Conservation (phyloP, 495 filamentous ascomycete species). For the Tirmania nivea region DNA sequence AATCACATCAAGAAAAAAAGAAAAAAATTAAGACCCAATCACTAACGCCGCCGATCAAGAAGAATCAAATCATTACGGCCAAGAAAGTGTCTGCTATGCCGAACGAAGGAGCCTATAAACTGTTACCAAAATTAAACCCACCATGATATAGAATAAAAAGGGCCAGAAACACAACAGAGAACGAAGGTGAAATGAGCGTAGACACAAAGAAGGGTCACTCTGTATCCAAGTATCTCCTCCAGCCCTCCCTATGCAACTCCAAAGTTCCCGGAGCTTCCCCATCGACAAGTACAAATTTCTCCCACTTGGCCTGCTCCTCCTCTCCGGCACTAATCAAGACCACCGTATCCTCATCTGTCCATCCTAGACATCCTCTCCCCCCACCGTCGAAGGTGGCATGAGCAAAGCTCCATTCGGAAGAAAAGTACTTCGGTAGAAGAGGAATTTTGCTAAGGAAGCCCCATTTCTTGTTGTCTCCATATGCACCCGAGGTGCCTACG, state of each 20-base stretch:
- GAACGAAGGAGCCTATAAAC: no score
- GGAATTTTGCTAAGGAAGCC: conserved; percentile 14
- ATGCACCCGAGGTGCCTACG: not conserved
- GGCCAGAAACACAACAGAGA: no score
- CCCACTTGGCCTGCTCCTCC: conserved; percentile 16
- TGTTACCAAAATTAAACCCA: no score
- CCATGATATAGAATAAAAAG: no score
- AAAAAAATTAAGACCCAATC: no score
- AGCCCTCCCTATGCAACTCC: conserved; percentile 24
- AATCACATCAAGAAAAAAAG: no score
- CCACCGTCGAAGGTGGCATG: conserved; percentile 18
- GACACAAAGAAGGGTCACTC: conserved; percentile 5
- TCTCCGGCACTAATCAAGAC: conserved; percentile 13
- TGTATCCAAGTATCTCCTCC: conserved; percentile 19
- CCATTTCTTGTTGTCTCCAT: conserved; percentile 16
- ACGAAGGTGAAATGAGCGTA: no score
- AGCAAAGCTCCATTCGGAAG: conserved; percentile 18
- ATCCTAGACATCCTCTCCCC: conserved; percentile 14
- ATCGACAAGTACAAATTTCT: conserved; percentile 16
- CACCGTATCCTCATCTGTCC: conserved; percentile 14
- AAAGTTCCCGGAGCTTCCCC: not conserved
- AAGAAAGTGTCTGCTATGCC: no score
- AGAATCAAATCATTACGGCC: no score
- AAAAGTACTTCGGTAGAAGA: conserved; percentile 19
- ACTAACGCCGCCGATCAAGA: no score